A percentile compares a stretch with the other conserved stretches of the same genome.
phyloP scores from a whole-genome alignment of 148 eudicot species.

The Rhododendron griersonianum region DNA sequence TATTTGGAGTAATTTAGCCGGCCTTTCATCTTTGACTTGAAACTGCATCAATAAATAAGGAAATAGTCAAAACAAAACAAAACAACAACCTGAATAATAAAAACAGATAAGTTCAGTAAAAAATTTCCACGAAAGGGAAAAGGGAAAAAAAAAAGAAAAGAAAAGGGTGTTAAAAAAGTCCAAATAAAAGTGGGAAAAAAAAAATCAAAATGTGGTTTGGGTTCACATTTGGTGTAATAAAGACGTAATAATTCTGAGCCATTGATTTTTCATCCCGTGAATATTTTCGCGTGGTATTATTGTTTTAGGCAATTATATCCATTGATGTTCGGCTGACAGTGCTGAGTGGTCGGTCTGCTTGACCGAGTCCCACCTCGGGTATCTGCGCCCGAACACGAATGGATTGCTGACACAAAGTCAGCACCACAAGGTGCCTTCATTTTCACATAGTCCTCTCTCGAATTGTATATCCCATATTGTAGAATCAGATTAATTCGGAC shows the following conservation, averaged over 20 bases:
- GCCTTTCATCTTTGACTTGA: neutral
- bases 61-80: neutral
- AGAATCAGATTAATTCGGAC: neutral
- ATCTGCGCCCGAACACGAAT: neutral
- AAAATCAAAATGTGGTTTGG: neutral
- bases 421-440: neutral
- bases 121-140: too few species aligned
- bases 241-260: neutral
- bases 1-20: neutral
- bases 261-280: neutral
- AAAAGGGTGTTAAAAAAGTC: neutral
- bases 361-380: neutral
- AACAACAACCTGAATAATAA: too few species aligned
- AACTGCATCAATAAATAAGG: neutral
- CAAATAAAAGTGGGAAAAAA: neutral
- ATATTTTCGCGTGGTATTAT: neutral
- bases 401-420: neutral
- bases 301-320: neutral
- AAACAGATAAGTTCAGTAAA: too few species aligned
- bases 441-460: neutral
- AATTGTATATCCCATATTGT: neutral
- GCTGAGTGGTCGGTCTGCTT: neutral
- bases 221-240: neutral
- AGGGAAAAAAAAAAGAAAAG: neutral
- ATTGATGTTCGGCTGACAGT: neutral